Percentiles rank a stretch among this genome's conserved stretches.
These are phyloP conservation scores for Phytophthora gonapodyides DNA, from an alignment of 352 stramenopile species.

Conservation along the genomic window DNA sequence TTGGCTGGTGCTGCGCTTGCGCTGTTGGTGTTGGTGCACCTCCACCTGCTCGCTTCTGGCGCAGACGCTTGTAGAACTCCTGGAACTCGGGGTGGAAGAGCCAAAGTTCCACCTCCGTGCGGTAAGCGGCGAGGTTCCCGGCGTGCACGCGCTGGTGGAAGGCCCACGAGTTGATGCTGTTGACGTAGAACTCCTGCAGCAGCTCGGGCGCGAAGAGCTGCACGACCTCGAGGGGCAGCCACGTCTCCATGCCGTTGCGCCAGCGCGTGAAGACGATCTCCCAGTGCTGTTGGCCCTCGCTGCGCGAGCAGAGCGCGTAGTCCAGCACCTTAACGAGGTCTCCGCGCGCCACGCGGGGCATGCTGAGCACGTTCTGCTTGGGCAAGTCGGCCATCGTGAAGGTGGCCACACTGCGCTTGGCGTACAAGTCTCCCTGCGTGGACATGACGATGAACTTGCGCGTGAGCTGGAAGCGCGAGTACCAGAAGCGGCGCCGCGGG, in stretches of 20 bases:
- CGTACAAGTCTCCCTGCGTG: slow-evolving; percentile 67
- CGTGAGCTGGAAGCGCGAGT: slow-evolving; percentile 59
- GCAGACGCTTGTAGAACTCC: slow-evolving; percentile 56
- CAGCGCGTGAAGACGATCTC: slow-evolving; percentile 74
- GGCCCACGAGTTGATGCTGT: slow-evolving; percentile 76
- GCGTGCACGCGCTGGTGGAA: slow-evolving; percentile 53
- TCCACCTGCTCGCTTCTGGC: slow-evolving; percentile 21
- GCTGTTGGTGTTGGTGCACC: background rate
- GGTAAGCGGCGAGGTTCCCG: slow-evolving; percentile 41
- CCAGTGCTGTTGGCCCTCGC: slow-evolving; percentile 50
- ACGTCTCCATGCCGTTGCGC: slow-evolving; percentile 68
- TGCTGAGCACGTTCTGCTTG: slow-evolving; percentile 48
- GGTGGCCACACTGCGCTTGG: slow-evolving; percentile 40
- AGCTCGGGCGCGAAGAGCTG: slow-evolving; percentile 44
- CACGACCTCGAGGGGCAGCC: slow-evolving; percentile 68
- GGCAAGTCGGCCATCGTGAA: slow-evolving; percentile 51
- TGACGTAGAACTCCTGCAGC: slow-evolving; percentile 80
- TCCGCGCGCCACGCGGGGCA: slow-evolving; percentile 53
- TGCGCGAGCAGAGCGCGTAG: slow-evolving; percentile 61
- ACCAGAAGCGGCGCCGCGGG: slow-evolving; percentile 46
- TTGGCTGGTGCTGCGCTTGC: slow-evolving; percentile 21
- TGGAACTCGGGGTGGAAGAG: slow-evolving; percentile 72
- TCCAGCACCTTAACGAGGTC: slow-evolving; percentile 75
- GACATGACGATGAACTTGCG: slow-evolving; percentile 83
- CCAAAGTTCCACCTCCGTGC: slow-evolving; percentile 78